Evolutionary conservation across 225 moss, liverwort and hornwort genomes (phyloP).

Genomic region (Polytrichum commune): DNA sequence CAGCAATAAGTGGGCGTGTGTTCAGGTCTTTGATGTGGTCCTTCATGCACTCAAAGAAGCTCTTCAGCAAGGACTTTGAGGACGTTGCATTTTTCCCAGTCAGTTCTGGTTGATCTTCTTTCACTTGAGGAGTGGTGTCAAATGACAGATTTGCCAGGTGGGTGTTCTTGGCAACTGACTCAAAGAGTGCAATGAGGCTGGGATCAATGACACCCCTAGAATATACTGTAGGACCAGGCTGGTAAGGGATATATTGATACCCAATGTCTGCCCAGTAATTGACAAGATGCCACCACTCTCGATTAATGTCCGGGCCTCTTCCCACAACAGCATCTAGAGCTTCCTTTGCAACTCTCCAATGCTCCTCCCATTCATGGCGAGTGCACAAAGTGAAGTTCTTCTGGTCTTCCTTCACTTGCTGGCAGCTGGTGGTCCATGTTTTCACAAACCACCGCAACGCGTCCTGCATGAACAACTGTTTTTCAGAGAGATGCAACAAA

Average conservation of each 20-base stretch:
- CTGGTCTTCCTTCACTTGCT: slow-evolving; percentile 21
- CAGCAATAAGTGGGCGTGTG: slow-evolving; percentile 41
- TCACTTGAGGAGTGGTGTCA: not conserved
- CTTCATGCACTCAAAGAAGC: slow-evolving; percentile 63
- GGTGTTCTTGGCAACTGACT: slow-evolving; percentile 45
- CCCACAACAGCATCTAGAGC: slow-evolving; percentile 51
- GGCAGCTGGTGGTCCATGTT: slow-evolving; percentile 70
- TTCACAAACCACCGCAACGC: slow-evolving; percentile 75
- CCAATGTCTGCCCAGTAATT: slow-evolving; percentile 87
- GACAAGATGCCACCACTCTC: slow-evolving; percentile 81
- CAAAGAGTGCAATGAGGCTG: slow-evolving; percentile 65
- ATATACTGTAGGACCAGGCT: slow-evolving; percentile 80
- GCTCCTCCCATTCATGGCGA: slow-evolving; percentile 53
- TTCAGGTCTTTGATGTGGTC: slow-evolving; percentile 30
- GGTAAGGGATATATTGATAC: slow-evolving; percentile 78
- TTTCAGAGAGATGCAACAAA: not conserved
- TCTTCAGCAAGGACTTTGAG: slow-evolving; percentile 36
- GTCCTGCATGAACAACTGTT: slow-evolving; percentile 49
- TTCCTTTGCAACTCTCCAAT: slow-evolving; percentile 51
- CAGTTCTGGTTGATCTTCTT: slow-evolving; percentile 7
- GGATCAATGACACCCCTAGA: slow-evolving; percentile 79
- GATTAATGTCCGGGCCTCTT: slow-evolving; percentile 45
- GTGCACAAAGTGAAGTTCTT: slow-evolving; percentile 47
- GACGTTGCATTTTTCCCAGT: slow-evolving; percentile 2
- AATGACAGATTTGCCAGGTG: slow-evolving; percentile 16